Evolutionary conservation across 2,329 filamentous ascomycete genomes (phyloP), one percentile per base, ranked within the genome.

Genomic region (Ophiostoma perfectum): DNA sequence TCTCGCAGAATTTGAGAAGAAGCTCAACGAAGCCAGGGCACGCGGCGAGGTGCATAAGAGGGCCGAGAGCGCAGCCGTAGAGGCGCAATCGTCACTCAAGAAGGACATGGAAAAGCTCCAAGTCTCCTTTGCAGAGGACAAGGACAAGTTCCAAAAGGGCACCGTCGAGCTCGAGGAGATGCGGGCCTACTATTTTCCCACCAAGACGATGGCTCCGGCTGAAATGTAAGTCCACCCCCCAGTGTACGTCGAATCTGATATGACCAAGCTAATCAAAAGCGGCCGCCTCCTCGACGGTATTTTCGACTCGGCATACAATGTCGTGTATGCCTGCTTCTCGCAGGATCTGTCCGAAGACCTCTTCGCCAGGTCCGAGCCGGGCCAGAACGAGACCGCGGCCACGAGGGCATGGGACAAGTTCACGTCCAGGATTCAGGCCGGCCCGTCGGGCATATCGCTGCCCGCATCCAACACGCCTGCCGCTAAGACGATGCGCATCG

Each of bases 401-500:
- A 60, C 4, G 6, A 9, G 16, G 9, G 16, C 60, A 5, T 66
- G 44, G 65, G 5, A 49, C 6, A 38, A 7, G 8, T 66, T 64
- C 60, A 7, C 16, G 16, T 3, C 60, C 9, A 7, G 5, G 16
- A 18, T 63, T 7, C 16, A 42, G 38, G 7, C 5, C 11, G 12
- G 4, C 9, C n/a, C 5, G 1, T 5, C 66, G 5, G 16, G 9
- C 47, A 27, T 69, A 5, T 65, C 68, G 27, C 68, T 69, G 41
- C 65, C 60, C 2, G 12, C 47, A 2, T 64, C 65, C 58, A 66
- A 69, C 60, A 36, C 45, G 12, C 12, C 47, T 4, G 58, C 11
- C n/a, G 68, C 68, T 18, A 69, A 69, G 68, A 49, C 41, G 16
- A 69, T 69, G 68, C 68, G 68, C 16, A 58, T 44, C 4, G 68